phyloP scores from a whole-genome alignment of 306 rosid genomes.

The Chamaecrista fasciculata region DNA sequence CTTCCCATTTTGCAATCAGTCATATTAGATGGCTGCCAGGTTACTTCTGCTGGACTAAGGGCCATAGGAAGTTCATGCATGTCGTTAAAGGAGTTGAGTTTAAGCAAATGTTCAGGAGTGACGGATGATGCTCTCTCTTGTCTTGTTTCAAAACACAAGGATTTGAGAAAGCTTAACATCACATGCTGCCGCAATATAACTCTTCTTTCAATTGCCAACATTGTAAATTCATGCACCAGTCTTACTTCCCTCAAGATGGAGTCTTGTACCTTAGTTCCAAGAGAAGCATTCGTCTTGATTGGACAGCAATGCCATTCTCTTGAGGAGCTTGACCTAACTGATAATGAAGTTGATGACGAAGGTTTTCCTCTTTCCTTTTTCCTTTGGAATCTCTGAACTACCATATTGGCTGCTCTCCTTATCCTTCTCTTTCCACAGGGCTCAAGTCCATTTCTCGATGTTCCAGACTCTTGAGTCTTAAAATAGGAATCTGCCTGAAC shows the following conservation, averaged over 20 bases:
- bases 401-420: slow-evolving; percentile 26
- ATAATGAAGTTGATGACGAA: slow-evolving; percentile 87
- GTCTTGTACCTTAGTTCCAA: slow-evolving; percentile 73
- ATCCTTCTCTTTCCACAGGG: slow-evolving; percentile 52
- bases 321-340: slow-evolving; percentile 88
- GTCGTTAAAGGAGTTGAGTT: slow-evolving; percentile 71
- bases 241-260: slow-evolving; percentile 91
- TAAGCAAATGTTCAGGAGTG: slow-evolving; percentile 86
- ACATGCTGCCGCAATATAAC: slow-evolving; percentile 93
- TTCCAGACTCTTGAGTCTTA: slow-evolving; percentile 63
- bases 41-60: slow-evolving; percentile 64
- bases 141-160: slow-evolving; percentile 68
- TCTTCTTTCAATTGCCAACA: slow-evolving; percentile 55
- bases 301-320: slow-evolving; percentile 66
- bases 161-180: slow-evolving; percentile 83
- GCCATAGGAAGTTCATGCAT: slow-evolving; percentile 73
- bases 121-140: slow-evolving; percentile 75
- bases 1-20: slow-evolving; percentile 72
- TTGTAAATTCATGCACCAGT: slow-evolving; percentile 59
- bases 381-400: slow-evolving; percentile 3
- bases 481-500: slow-evolving; percentile 87
- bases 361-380: slow-evolving; percentile 42
- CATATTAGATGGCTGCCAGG: slow-evolving; percentile 65
- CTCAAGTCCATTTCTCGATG: slow-evolving; percentile 66
- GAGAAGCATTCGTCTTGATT: slow-evolving; percentile 66